Evolutionary conservation across 495 filamentous ascomycete species (phyloP).

Genomic region (Thermothielavioides terrestris): DNA sequence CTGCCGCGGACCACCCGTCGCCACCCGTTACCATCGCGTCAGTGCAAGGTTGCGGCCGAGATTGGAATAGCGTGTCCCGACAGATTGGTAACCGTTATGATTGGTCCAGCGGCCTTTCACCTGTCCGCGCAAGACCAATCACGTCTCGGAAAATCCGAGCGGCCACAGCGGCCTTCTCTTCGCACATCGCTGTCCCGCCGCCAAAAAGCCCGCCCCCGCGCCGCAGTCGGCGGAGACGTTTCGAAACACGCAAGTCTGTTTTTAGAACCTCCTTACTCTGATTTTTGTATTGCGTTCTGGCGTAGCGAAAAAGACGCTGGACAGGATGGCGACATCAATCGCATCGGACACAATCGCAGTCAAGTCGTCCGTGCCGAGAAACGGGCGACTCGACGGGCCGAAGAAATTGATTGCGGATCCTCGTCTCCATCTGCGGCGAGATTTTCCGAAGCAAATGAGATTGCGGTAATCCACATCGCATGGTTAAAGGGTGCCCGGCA

Average conservation of each 20-base stretch:
- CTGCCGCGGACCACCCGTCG: constrained; percentile 3
- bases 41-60: neutral
- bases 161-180: too few species aligned
- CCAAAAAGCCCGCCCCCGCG: constrained; percentile 4
- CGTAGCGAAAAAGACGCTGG: too few species aligned
- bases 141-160: neutral
- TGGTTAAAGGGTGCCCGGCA: neutral
- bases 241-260: constrained; percentile 10
- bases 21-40: neutral
- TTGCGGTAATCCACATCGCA: constrained; percentile 1
- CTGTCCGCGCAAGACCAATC: neutral
- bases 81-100: constrained; percentile 2
- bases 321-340: too few species aligned
- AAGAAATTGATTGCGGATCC: too few species aligned
- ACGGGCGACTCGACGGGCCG: too few species aligned
- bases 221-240: constrained; percentile 7
- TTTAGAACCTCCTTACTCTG: neutral
- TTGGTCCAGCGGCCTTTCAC: neutral
- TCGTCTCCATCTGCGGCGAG: neutral
- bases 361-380: too few species aligned
- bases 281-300: neutral
- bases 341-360: too few species aligned
- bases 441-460: neutral
- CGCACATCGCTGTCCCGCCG: too few species aligned
- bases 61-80: constrained; percentile 7